Evolutionary conservation across 257 asterid species (phyloP).

Genomic region (Solanum clarkiae): DNA sequence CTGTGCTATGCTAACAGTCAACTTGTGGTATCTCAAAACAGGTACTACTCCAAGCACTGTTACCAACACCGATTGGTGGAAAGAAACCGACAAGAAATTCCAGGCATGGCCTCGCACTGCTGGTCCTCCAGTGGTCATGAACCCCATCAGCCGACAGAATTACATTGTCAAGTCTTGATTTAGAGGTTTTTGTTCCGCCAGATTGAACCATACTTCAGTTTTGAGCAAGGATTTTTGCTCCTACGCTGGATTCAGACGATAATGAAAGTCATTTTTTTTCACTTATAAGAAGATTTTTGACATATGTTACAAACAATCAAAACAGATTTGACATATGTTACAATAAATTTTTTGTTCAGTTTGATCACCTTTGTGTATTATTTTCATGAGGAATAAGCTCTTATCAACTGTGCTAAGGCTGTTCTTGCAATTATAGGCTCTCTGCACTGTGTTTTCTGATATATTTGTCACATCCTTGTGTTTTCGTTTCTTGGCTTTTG

Average conservation of each 20-base stretch:
- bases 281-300: neutral
- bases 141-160: conserved; percentile 94
- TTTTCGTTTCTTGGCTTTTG: neutral
- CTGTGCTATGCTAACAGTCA: neutral
- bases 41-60: conserved; percentile 68
- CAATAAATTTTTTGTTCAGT: neutral
- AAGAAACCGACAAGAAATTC: conserved; percentile 78
- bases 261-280: neutral
- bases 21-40: conserved; percentile 6
- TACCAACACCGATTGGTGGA: conserved; percentile 52
- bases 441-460: neutral
- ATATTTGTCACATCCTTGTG: neutral
- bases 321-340: neutral
- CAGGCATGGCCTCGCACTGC: conserved; percentile 99
- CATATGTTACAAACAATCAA: neutral
- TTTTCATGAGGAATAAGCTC: too few relatives aligned
- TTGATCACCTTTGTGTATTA: neutral
- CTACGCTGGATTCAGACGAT: neutral
- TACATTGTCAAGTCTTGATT: conserved; percentile 67
- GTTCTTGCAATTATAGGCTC: too few relatives aligned
- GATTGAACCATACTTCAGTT: neutral
- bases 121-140: conserved; percentile 95
- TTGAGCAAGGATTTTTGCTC: neutral
- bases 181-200: neutral
- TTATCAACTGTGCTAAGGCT: too few relatives aligned